A percentile compares a stretch with the other conserved stretches of the same genome.
phyloP scores from a whole-genome alignment of 805 yeast species.

The Teunomyces panamensis region DNA sequence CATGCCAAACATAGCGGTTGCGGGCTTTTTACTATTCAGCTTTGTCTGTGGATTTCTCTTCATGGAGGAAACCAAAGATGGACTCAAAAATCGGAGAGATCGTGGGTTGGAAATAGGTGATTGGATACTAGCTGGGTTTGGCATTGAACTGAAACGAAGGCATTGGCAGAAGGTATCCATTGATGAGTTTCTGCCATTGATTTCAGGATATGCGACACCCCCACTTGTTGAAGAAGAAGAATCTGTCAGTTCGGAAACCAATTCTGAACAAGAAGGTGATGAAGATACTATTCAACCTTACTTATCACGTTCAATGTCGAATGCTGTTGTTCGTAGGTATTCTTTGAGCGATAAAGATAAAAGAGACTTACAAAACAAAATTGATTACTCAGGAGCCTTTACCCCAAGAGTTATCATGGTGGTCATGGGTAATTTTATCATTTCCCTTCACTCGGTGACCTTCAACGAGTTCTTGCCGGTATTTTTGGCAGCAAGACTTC shows the following conservation, averaged over 20 bases:
- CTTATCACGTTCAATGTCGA: conserved; percentile 16
- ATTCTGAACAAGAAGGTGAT: conserved; percentile 6
- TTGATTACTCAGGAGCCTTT: conserved; percentile 16
- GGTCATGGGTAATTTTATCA: conserved; percentile 30
- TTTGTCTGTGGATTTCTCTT: conserved; percentile 31
- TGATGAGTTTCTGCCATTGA: not conserved
- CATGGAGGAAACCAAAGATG: conserved; percentile 36
- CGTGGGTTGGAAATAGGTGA: conserved; percentile 39
- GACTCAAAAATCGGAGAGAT: conserved; percentile 21
- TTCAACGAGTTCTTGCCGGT: conserved; percentile 38
- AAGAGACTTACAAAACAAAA: conserved; percentile 1
- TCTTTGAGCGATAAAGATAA: conserved; percentile 9
- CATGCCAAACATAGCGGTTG: conserved; percentile 35
- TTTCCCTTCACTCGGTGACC: conserved; percentile 30
- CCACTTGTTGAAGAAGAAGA: conserved; percentile 1
- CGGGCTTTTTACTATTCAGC: conserved; percentile 23
- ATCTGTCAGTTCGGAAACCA: conserved; percentile 5
- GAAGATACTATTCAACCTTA: conserved; percentile 8
- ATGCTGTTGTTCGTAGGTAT: conserved; percentile 19
- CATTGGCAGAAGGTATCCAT: conserved; percentile 23
- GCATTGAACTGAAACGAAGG: conserved; percentile 23
- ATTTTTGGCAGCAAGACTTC: conserved; percentile 30
- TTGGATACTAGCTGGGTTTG: conserved; percentile 21
- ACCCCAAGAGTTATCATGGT: conserved; percentile 32
- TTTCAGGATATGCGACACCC: not conserved